Evolutionary conservation across 331 rosid genomes (phyloP).

Genomic region (Spiraea crenata): DNA sequence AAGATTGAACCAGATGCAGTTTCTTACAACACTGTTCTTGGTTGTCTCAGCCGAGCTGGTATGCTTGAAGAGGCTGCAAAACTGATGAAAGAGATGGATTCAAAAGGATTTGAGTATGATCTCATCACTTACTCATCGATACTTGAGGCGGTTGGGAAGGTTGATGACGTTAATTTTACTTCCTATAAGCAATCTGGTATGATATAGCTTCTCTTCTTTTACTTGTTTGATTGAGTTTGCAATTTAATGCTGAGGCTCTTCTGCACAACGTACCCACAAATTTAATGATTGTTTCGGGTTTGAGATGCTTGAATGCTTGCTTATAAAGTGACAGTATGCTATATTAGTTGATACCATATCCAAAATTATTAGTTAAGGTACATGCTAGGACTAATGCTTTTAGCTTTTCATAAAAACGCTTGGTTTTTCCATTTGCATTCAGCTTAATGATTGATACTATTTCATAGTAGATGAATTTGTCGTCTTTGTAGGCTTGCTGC

Average conservation of each 20-base stretch:
- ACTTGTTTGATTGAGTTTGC: background rate
- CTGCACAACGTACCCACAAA: background rate
- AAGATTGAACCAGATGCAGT: conserved; percentile 68
- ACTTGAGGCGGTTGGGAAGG: conserved; percentile 91
- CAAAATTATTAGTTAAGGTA: background rate
- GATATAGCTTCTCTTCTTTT: background rate
- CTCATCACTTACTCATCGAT: conserved; percentile 84
- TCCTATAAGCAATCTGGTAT: conserved; percentile 18
- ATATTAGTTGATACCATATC: background rate
- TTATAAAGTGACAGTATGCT: background rate
- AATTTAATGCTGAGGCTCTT: background rate
- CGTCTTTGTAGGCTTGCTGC: background rate
- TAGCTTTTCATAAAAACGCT: background rate
- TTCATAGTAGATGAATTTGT: conserved; percentile 1
- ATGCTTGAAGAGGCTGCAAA: conserved; percentile 86
- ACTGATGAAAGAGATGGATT: conserved; percentile 88
- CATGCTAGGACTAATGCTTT: background rate
- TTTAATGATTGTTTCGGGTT: background rate
- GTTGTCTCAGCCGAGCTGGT: conserved; percentile 89
- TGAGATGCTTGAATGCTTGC: conserved; percentile 1
- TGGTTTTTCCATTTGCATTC: background rate
- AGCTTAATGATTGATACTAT: background rate
- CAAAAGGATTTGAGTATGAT: conserved; percentile 68
- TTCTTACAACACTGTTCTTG: conserved; percentile 80
- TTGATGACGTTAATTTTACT: conserved; percentile 47